Conservation (phyloP, 306 rosid genomes). For the Coriaria nepalensis region DNA sequence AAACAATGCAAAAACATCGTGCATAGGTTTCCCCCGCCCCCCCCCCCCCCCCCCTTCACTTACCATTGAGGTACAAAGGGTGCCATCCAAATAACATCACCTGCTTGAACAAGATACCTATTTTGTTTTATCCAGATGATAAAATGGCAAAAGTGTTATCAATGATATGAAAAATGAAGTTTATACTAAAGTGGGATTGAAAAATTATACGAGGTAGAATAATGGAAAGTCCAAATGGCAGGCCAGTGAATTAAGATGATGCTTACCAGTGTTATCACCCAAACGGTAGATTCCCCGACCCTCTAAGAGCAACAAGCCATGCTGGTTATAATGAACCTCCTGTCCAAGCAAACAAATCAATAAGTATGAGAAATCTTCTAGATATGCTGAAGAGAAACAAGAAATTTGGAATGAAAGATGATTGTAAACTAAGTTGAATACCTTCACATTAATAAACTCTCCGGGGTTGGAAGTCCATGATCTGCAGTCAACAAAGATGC, state of each 20-base stretch:
- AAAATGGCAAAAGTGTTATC: background rate
- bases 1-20: background rate
- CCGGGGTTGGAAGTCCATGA: constrained; percentile 97
- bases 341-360: constrained; percentile 25
- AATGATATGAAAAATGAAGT: background rate
- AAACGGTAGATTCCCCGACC: constrained; percentile 92
- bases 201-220: background rate
- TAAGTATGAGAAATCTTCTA: constrained; percentile 5
- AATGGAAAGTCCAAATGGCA: background rate
- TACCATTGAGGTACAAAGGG: constrained; percentile 96
- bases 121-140: background rate
- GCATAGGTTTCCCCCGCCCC: background rate
- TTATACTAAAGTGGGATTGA: too few species aligned
- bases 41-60: too few species aligned
- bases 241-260: background rate
- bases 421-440: constrained; percentile 16
- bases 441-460: constrained; percentile 88
- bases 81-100: constrained; percentile 98
- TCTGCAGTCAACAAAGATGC: constrained; percentile 31
- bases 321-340: constrained; percentile 98
- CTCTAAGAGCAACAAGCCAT: constrained; percentile 80
- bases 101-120: constrained; percentile 92
- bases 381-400: constrained; percentile 4
- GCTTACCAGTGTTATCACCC: constrained; percentile 81
- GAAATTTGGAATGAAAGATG: background rate